A percentile compares a stretch with the other conserved stretches of the same genome.
These are phyloP conservation scores for Globisporangium abappressorium DNA, from an alignment of 352 stramenopile genomes.

Conservation along the genomic window DNA sequence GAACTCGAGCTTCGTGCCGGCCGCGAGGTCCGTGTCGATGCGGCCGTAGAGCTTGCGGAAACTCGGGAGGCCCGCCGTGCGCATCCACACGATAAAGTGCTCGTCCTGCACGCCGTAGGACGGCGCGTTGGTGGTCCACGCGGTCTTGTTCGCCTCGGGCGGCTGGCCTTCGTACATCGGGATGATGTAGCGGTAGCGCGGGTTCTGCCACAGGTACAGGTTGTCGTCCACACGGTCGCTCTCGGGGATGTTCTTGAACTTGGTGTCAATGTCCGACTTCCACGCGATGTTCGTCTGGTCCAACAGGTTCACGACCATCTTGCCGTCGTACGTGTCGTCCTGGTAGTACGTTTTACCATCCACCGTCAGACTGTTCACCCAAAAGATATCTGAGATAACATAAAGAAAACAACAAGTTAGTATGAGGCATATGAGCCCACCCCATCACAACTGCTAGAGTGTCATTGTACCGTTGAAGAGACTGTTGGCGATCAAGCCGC, in stretches of 20 bases:
- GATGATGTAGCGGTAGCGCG: conserved; percentile 77
- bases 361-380: conserved; percentile 69
- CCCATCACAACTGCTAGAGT: background rate
- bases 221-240: conserved; percentile 31
- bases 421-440: background rate
- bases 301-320: conserved; percentile 82
- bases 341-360: conserved; percentile 57
- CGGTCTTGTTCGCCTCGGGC: conserved; percentile 70
- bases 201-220: conserved; percentile 84
- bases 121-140: conserved; percentile 60
- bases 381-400: conserved; percentile 71
- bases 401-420: background rate
- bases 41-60: conserved; percentile 99
- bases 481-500: conserved; percentile 98
- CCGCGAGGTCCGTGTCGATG: conserved; percentile 91
- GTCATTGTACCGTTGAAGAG: conserved; percentile 92
- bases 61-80: conserved; percentile 94
- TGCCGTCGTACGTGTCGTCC: conserved; percentile 49
- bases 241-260: conserved; percentile 93
- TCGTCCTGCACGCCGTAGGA: conserved; percentile 95
- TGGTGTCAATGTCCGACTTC: conserved; percentile 94
- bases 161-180: conserved; percentile 57
- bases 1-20: conserved; percentile 91
- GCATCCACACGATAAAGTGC: conserved; percentile 99
- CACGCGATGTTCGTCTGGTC: conserved; percentile 96